Evolutionary conservation across 306 rosid genomes (phyloP).

Genomic region (Potentilla sterilis): DNA sequence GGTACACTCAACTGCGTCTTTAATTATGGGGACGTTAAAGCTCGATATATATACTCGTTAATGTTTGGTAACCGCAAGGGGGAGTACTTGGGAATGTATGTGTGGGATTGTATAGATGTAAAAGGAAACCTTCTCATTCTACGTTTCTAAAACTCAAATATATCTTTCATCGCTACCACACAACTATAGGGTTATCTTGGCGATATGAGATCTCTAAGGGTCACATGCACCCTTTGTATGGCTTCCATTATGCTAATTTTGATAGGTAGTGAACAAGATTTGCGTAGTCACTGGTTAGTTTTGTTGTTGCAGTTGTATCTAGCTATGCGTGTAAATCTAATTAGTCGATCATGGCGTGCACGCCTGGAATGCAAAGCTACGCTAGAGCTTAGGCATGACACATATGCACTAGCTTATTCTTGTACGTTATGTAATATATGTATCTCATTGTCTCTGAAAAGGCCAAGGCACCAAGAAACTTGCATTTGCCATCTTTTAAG

Average conservation of each 20-base stretch:
- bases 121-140: constrained; percentile 2
- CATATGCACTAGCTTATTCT: not conserved
- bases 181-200: not conserved
- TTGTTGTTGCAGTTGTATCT: not conserved
- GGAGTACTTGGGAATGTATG: not conserved
- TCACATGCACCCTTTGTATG: constrained; percentile 3
- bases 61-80: not conserved
- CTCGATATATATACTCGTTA: not conserved
- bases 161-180: not conserved
- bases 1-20: not conserved
- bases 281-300: not conserved
- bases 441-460: not conserved
- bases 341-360: not conserved
- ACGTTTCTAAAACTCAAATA: not conserved
- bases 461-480: not conserved
- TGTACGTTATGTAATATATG: not conserved
- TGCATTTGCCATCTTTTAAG: too few species aligned
- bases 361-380: not conserved
- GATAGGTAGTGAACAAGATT: not conserved
- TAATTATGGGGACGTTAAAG: not conserved
- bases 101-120: not conserved
- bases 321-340: not conserved
- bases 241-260: not conserved
- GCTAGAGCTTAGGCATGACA: not conserved
- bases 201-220: not conserved